Percentiles rank a stretch among this genome's conserved stretches.
phyloP scores from a whole-genome alignment of 2,329 filamentous ascomycete genomes.

The Zymoseptoria crescenta region DNA sequence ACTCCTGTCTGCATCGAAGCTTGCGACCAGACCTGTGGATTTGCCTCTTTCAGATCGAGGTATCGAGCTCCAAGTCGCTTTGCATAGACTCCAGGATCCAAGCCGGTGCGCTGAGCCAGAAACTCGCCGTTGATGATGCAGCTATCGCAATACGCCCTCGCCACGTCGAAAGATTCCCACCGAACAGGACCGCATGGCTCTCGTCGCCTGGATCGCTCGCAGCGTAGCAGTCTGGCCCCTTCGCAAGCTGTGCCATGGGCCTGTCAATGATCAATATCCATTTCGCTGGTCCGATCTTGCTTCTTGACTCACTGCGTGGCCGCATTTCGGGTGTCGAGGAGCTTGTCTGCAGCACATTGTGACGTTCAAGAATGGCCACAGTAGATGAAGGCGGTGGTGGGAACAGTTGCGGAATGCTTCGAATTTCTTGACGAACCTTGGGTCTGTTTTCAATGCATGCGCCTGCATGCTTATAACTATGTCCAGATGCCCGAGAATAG shows the following conservation, averaged over 20 bases:
- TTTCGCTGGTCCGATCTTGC: background rate
- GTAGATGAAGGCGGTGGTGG: background rate
- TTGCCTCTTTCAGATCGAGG: constrained; percentile 13
- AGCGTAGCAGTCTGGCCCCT: constrained; percentile 7
- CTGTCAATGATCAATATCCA: background rate
- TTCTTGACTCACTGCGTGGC: constrained; percentile 9
- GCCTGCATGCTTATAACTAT: background rate
- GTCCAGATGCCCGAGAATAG: background rate
- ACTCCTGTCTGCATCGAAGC: background rate
- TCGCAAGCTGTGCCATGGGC: constrained; percentile 20
- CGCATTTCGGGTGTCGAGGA: constrained; percentile 27
- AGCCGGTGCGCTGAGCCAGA: constrained; percentile 15
- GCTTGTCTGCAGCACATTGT: constrained; percentile 41
- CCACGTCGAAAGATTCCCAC: constrained; percentile 16
- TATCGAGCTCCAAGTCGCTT: constrained; percentile 16
- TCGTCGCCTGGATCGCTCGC: constrained; percentile 5
- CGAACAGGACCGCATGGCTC: constrained; percentile 6
- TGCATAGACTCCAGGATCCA: constrained; percentile 18
- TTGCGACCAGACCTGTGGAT: constrained; percentile 8
- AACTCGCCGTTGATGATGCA: constrained; percentile 22
- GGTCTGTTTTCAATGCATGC: background rate
- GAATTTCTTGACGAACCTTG: background rate
- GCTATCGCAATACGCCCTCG: constrained; percentile 19
- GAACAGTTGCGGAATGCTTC: background rate
- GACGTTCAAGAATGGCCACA: constrained; percentile 5